These are phyloP conservation scores for Brassica cretica DNA, from an alignment of 345 rosid species.

Conservation along the genomic window DNA sequence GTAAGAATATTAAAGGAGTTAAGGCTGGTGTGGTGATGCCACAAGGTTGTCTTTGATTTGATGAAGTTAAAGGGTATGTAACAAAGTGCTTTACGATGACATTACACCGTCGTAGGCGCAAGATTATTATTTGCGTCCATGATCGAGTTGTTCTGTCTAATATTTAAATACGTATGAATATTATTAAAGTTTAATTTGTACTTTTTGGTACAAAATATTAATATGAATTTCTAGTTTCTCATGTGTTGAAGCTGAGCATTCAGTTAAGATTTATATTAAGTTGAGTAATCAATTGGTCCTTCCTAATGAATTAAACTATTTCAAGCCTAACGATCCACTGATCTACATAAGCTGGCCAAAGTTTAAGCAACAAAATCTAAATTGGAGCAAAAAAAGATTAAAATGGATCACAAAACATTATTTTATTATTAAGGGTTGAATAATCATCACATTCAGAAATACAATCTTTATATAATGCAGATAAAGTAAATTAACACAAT, in stretches of 20 bases:
- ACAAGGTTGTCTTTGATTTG: conserved; percentile 44
- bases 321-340: neutral
- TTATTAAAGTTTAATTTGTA: neutral
- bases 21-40: conserved; percentile 48
- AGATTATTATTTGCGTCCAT: conserved; percentile 25
- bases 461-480: neutral
- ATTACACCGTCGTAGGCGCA: conserved; percentile 29
- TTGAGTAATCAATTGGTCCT: neutral
- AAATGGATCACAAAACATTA: no score
- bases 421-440: no score
- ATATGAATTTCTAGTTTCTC: neutral
- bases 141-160: conserved; percentile 33
- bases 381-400: neutral
- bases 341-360: neutral
- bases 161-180: conserved; percentile 1
- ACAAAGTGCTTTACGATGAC: conserved; percentile 3
- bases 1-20: conserved; percentile 57
- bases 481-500: neutral
- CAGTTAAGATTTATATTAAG: neutral
- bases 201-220: neutral
- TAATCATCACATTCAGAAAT: neutral
- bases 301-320: neutral
- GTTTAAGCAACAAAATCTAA: no score
- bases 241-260: neutral
- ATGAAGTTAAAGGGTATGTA: neutral